Evolutionary conservation across 306 rosid genomes (phyloP).

Genomic region (Lotus japonicus): DNA sequence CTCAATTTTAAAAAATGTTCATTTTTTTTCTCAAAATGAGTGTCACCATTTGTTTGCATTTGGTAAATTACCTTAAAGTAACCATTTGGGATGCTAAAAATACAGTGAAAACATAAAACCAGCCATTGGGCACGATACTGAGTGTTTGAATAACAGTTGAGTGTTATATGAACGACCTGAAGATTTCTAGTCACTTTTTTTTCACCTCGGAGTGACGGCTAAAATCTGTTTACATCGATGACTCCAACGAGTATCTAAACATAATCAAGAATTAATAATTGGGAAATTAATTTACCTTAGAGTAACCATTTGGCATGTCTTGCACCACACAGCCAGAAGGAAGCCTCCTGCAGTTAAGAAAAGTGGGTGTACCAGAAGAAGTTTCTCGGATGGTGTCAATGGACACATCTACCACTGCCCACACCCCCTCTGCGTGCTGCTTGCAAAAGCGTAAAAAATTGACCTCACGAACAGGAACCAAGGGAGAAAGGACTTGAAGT

Average conservation of each 20-base stretch:
- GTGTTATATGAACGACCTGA: no score
- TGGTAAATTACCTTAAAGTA: slow-evolving; percentile 57
- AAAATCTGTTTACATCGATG: no score
- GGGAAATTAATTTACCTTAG: slow-evolving; percentile 51
- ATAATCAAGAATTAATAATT: background rate
- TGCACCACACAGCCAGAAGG: slow-evolving; percentile 94
- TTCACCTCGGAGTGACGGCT: no score
- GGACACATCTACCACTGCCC: slow-evolving; percentile 89
- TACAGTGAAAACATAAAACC: no score
- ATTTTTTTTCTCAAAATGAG: no score
- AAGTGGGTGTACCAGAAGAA: slow-evolving; percentile 45
- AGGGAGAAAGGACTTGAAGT: slow-evolving; percentile 80
- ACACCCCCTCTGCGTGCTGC: slow-evolving; percentile 87
- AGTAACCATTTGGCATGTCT: slow-evolving; percentile 91
- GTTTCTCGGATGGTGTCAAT: slow-evolving; percentile 58
- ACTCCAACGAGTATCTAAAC: no score
- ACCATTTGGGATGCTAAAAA: slow-evolving; percentile 59
- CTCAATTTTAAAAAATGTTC: no score
- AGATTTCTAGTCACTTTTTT: no score
- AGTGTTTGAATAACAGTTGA: no score
- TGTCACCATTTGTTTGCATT: no score
- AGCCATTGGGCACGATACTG: no score
- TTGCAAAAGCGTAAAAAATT: slow-evolving; percentile 76
- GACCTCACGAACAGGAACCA: slow-evolving; percentile 78
- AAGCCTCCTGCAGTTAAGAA: slow-evolving; percentile 59